Evolutionary conservation across 1,139 yeast genomes (phyloP).

Genomic region (Scheffersomyces cryptocercus): DNA sequence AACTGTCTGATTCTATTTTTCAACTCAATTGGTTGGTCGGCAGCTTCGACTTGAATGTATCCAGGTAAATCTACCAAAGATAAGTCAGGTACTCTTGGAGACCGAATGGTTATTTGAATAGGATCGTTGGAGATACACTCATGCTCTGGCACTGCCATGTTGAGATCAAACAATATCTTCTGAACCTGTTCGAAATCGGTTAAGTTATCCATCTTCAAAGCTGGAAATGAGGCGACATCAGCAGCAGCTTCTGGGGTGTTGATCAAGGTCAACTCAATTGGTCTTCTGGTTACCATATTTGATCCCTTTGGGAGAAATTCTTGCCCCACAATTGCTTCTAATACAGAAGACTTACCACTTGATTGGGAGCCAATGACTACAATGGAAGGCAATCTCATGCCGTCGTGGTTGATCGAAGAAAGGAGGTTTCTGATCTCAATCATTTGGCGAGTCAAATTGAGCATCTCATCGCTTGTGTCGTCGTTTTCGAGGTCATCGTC

Average conservation of each 20-base stretch:
- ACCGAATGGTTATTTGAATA: conserved; percentile 83
- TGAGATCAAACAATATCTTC: conserved; percentile 77
- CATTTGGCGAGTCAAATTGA: conserved; percentile 90
- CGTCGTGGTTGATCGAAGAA: conserved; percentile 75
- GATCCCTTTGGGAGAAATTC: conserved; percentile 93
- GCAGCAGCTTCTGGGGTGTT: conserved; percentile 83
- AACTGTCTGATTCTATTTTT: conserved; percentile 76
- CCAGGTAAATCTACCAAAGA: conserved; percentile 97
- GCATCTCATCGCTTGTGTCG: conserved; percentile 71
- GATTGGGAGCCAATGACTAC: conserved; percentile 98
- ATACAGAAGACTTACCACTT: conserved; percentile 92
- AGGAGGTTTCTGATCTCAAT: conserved; percentile 87
- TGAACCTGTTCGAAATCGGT: conserved; percentile 90
- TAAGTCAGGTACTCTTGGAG: conserved; percentile 91
- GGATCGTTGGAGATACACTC: conserved; percentile 92
- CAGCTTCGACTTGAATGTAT: conserved; percentile 93
- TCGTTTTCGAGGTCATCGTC: conserved; percentile 47
- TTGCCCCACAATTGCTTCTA: conserved; percentile 92
- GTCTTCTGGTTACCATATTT: conserved; percentile 95
- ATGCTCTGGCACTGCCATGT: conserved; percentile 84
- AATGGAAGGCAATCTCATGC: conserved; percentile 84
- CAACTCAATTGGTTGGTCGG: conserved; percentile 87
- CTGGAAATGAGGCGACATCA: conserved; percentile 93
- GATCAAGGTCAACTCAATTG: conserved; percentile 87
- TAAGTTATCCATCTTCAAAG: conserved; percentile 74